phyloP scores from a whole-genome alignment of 1,284 basidiomycete species.

The Sanghuangporus sanghuang region DNA sequence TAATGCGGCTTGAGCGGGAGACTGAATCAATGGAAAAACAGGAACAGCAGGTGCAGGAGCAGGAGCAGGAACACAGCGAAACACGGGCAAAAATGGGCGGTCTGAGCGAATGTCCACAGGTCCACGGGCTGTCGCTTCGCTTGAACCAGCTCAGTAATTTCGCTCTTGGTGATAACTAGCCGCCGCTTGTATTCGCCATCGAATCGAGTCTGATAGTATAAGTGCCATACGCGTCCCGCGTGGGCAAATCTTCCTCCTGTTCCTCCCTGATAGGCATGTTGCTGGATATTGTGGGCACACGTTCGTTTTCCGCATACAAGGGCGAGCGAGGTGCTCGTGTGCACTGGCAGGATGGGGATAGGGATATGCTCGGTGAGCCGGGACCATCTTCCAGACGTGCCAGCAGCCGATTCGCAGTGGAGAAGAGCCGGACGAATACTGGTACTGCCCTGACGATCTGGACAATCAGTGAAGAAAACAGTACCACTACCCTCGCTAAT shows the following conservation, averaged over 20 bases:
- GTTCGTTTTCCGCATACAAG: constrained; percentile 3
- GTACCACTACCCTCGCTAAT: background rate
- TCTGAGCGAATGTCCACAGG: background rate
- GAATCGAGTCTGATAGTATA: background rate
- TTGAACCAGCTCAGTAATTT: background rate
- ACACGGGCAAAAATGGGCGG: background rate
- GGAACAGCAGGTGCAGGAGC: background rate
- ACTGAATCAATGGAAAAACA: background rate
- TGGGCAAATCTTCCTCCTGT: background rate
- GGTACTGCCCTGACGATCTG: constrained; percentile 3
- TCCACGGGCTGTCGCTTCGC: background rate
- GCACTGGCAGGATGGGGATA: background rate
- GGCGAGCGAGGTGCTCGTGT: background rate
- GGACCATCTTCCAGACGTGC: constrained; percentile 7
- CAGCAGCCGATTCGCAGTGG: constrained; percentile 1
- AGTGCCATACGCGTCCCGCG: background rate
- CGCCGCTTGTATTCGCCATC: background rate
- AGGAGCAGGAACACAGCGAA: background rate
- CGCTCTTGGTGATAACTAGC: background rate
- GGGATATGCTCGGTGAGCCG: constrained; percentile 1
- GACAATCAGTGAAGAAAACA: constrained; percentile 10
- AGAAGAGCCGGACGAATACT: background rate
- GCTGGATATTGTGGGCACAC: constrained; percentile 6
- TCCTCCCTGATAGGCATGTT: constrained; percentile 1
- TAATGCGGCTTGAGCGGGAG: background rate